phyloP scores from a whole-genome alignment of 192 early-diverging fungal genomes.

The Haplosporangium gracile region DNA sequence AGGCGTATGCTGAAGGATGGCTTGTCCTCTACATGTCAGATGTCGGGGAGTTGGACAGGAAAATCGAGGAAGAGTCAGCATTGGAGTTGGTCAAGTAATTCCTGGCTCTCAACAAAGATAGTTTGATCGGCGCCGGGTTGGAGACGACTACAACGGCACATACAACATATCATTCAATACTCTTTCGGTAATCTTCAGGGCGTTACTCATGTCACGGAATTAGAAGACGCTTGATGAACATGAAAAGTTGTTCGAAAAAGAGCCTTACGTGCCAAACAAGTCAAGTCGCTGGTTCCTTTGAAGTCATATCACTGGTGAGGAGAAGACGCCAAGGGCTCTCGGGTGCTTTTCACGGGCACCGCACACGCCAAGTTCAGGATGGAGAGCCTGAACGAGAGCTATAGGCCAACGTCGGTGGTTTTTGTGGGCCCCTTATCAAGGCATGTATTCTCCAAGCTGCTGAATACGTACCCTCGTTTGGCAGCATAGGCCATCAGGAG shows the following conservation, averaged over 20 bases:
- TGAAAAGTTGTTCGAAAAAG: constrained; percentile 26
- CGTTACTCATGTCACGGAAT: constrained; percentile 5
- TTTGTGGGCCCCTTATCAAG: constrained; percentile 38
- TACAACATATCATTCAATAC: not conserved
- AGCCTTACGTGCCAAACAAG: constrained; percentile 11
- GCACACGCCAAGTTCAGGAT: constrained; percentile 33
- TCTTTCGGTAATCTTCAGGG: not conserved
- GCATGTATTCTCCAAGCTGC: constrained; percentile 32
- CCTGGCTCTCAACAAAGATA: constrained; percentile 46
- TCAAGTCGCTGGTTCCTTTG: constrained; percentile 20
- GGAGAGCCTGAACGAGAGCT: constrained; percentile 23
- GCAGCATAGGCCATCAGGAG: constrained; percentile 15
- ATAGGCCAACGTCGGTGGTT: constrained; percentile 11
- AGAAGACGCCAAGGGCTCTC: constrained; percentile 27
- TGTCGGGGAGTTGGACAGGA: constrained; percentile 6
- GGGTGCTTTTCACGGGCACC: constrained; percentile 43
- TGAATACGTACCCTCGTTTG: constrained; percentile 24
- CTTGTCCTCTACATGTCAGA: constrained; percentile 42
- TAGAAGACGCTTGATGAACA: constrained; percentile 43
- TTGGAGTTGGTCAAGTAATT: constrained; percentile 14
- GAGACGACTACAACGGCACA: not conserved
- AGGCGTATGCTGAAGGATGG: constrained; percentile 33
- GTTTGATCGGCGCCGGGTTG: constrained; percentile 34
- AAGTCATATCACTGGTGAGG: constrained; percentile 22
- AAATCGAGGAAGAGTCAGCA: not conserved